A percentile compares a stretch with the other conserved stretches of the same genome.
Conservation (phyloP, 2,329 filamentous ascomycete species). For the Alternaria triticina region DNA sequence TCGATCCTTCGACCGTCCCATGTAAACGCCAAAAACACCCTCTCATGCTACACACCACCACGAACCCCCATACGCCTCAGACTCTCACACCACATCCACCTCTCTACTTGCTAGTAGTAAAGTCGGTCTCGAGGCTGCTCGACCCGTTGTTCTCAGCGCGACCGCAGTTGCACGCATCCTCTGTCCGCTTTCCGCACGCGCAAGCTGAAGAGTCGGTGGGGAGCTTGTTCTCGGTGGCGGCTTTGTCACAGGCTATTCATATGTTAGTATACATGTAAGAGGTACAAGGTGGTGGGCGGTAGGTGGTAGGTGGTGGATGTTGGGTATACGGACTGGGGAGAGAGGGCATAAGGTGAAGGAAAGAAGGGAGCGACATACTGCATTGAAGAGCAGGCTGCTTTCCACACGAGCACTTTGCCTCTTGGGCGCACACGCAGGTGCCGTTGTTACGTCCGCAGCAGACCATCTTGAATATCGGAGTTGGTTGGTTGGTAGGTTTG, state of each 20-base stretch:
- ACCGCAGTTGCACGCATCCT: slow-evolving; percentile 77
- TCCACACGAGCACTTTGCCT: slow-evolving; percentile 83
- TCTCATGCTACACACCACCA: slow-evolving; percentile 4
- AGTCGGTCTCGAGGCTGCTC: slow-evolving; percentile 79
- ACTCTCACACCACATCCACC: neutral
- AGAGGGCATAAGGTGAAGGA: slow-evolving; percentile 8
- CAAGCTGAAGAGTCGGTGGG: slow-evolving; percentile 67
- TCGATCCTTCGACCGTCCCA: neutral
- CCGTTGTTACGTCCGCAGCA: slow-evolving; percentile 66
- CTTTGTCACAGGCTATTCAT: slow-evolving; percentile 70
- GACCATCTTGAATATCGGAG: slow-evolving; percentile 47
- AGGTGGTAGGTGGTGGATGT: neutral
- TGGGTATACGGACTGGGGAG: neutral
- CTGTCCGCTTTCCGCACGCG: slow-evolving; percentile 76
- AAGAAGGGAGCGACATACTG: slow-evolving; percentile 50
- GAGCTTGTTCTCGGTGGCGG: slow-evolving; percentile 75
- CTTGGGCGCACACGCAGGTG: slow-evolving; percentile 63
- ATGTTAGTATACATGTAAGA: slow-evolving; percentile 8
- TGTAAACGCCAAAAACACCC: slow-evolving; percentile 15
- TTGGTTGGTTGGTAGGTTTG: slow-evolving; percentile 5
- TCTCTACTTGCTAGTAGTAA: slow-evolving; percentile 71
- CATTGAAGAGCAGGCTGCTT: slow-evolving; percentile 86
- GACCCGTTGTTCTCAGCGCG: slow-evolving; percentile 69
- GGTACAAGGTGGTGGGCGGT: neutral
- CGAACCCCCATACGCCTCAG: neutral